Evolutionary conservation across 177 flowering plant species (phyloP).

Genomic region (Vitis hybrid): DNA sequence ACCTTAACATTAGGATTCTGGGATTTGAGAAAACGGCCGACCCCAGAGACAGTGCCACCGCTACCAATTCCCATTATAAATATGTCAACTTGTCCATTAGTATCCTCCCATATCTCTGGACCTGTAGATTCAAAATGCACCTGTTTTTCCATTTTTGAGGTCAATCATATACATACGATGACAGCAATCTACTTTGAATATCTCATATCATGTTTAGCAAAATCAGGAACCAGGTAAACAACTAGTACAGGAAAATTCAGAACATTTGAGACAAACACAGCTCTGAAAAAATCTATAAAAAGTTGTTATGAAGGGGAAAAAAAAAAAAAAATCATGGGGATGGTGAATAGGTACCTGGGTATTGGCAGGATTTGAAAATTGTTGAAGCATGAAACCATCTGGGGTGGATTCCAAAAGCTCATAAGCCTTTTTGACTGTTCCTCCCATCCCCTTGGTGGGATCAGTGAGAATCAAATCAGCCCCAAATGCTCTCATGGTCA

Average conservation of each 20-base stretch:
- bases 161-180: background rate
- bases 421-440: slow-evolving; percentile 79
- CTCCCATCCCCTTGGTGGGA: slow-evolving; percentile 91
- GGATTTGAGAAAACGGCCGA: slow-evolving; percentile 64
- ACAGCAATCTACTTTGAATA: background rate
- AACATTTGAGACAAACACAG: background rate
- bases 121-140: slow-evolving; percentile 94
- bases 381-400: slow-evolving; percentile 75
- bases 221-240: background rate
- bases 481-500: slow-evolving; percentile 91
- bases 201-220: background rate
- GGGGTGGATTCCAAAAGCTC: slow-evolving; percentile 73
- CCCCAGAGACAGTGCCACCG: slow-evolving; percentile 93
- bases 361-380: slow-evolving; percentile 80
- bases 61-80: slow-evolving; percentile 93
- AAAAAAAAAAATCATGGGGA: background rate
- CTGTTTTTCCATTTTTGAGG: slow-evolving; percentile 28
- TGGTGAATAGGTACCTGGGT: slow-evolving; percentile 42
- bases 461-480: slow-evolving; percentile 86
- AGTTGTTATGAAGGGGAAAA: background rate
- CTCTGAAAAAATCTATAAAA: background rate
- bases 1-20: slow-evolving; percentile 84
- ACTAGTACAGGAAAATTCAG: background rate
- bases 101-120: slow-evolving; percentile 91
- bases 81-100: slow-evolving; percentile 82